These are phyloP conservation scores for Massarina eburnea DNA, from an alignment of 2,329 filamentous ascomycete species.

Conservation along the genomic window DNA sequence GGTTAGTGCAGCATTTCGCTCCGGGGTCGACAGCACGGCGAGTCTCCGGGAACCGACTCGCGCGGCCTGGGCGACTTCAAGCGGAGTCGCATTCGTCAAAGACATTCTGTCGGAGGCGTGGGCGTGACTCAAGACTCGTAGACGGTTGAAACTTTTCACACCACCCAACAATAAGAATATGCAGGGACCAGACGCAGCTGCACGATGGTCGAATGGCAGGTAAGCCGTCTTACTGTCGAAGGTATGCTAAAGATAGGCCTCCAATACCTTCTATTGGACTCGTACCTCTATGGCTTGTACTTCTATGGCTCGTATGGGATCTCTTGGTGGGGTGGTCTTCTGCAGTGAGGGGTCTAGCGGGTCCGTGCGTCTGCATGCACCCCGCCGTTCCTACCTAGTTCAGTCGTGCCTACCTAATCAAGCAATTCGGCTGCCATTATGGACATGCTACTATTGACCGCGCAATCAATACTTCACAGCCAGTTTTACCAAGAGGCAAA, in stretches of 20 bases:
- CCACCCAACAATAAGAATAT: conserved; percentile 11
- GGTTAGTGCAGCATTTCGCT: conserved; percentile 82
- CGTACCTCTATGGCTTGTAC: too few relatives aligned
- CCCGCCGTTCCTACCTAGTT: neutral
- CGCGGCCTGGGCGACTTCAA: conserved; percentile 74
- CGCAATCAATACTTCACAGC: conserved; percentile 8
- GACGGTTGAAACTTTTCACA: conserved; percentile 5
- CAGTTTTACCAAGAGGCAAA: neutral
- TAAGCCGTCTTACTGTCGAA: conserved; percentile 4
- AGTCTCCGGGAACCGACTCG: conserved; percentile 81
- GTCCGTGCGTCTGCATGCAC: conserved; percentile 6
- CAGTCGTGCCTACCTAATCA: neutral
- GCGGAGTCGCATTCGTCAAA: conserved; percentile 79
- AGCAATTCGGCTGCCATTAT: neutral
- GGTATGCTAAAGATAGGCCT: conserved; percentile 24
- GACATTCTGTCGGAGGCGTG: conserved; percentile 60
- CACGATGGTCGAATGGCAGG: conserved; percentile 10
- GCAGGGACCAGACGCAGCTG: conserved; percentile 20
- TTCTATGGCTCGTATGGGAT: conserved; percentile 1
- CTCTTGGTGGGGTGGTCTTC: conserved; percentile 25
- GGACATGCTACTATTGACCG: conserved; percentile 3
- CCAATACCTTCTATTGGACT: conserved; percentile 4
- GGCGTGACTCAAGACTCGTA: conserved; percentile 12
- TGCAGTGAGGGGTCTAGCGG: conserved; percentile 16
- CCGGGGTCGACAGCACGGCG: conserved; percentile 72